phyloP scores from a whole-genome alignment of 805 yeast genomes.

The Candida silvicultrix region DNA sequence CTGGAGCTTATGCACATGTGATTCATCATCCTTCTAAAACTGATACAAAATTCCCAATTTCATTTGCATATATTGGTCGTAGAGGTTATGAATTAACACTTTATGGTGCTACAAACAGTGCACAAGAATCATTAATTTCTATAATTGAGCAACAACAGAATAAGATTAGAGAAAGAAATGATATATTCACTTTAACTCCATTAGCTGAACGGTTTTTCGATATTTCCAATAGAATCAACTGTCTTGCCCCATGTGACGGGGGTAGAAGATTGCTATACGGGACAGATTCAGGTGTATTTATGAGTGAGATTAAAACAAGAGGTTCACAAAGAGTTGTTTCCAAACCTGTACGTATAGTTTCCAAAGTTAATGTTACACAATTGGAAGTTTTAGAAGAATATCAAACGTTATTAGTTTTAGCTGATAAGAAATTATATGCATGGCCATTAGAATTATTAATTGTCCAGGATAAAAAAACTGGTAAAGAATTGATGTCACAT shows the following conservation, averaged over 20 bases:
- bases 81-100: conserved; percentile 39
- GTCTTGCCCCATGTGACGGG: conserved; percentile 92
- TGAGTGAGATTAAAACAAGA: conserved; percentile 55
- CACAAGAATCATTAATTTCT: conserved; percentile 75
- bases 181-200: conserved; percentile 73
- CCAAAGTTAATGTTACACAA: conserved; percentile 75
- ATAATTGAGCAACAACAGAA: conserved; percentile 76
- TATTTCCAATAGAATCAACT: conserved; percentile 69
- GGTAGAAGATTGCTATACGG: conserved; percentile 89
- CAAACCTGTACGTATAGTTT: conserved; percentile 70
- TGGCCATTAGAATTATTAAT: conserved; percentile 66
- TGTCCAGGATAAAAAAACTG: conserved; percentile 47
- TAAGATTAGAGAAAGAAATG: conserved; percentile 62
- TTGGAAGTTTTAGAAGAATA: conserved; percentile 90
- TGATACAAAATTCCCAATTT: conserved; percentile 34
- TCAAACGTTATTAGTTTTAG: conserved; percentile 69
- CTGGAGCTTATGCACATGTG: conserved; percentile 24
- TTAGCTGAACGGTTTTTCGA: conserved; percentile 73
- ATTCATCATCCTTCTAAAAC: conserved; percentile 15
- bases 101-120: conserved; percentile 38
- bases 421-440: conserved; percentile 77
- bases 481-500: conserved; percentile 79
- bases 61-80: conserved; percentile 44
- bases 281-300: conserved; percentile 85
- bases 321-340: conserved; percentile 48